Conservation (phyloP, 2,329 filamentous ascomycete genomes). For the Colletotrichum gloeosporioides region DNA sequence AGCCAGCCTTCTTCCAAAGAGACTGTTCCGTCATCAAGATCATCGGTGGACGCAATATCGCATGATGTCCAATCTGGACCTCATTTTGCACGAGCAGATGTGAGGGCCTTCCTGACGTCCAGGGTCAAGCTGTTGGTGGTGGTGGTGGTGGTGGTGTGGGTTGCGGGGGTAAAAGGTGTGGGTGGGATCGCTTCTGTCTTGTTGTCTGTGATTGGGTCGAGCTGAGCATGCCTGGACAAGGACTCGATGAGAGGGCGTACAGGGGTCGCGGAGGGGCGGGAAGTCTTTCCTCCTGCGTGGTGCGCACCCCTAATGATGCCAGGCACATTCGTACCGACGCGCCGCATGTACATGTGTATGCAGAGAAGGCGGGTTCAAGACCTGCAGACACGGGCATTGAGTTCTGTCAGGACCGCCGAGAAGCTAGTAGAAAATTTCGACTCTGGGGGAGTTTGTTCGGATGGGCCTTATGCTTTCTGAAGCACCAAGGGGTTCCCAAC, state of each 20-base stretch:
- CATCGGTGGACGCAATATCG: not conserved
- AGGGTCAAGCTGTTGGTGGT: not conserved
- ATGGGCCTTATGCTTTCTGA: not conserved
- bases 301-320: conserved; percentile 6
- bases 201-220: not conserved
- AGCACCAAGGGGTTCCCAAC: not conserved
- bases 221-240: not conserved
- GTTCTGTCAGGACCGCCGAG: not conserved
- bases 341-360: not conserved
- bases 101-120: not conserved
- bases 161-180: conserved; percentile 9
- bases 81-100: not conserved
- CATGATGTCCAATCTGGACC: not conserved
- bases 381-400: conserved; percentile 7
- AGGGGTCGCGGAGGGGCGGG: conserved; percentile 17
- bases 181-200: not conserved
- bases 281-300: conserved; percentile 7
- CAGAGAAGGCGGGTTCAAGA: not conserved
- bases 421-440: not conserved
- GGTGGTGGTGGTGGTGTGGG: not conserved
- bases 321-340: conserved; percentile 3
- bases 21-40: not conserved
- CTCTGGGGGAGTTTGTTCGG: not conserved
- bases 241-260: not conserved
- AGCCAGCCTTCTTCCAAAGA: not conserved